Conservation (phyloP, 176 grass and related monocot genomes). For the Zea luxurians region DNA sequence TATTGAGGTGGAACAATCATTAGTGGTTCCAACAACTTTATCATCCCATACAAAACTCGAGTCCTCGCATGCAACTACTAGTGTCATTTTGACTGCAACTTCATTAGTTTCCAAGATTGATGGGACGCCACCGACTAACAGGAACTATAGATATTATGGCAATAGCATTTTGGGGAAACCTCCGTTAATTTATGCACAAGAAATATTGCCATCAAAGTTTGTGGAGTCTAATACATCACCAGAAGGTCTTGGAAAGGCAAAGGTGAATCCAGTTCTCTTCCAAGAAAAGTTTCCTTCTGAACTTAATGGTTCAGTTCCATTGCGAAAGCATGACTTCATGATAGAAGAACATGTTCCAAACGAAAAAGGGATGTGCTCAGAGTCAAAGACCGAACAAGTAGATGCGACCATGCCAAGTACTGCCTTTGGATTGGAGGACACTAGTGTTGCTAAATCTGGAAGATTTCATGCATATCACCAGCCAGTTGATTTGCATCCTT, state of each 20-base stretch:
- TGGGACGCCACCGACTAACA: constrained; percentile 5
- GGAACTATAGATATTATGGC: constrained; percentile 25
- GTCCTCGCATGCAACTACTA: not conserved
- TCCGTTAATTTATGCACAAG: constrained; percentile 31
- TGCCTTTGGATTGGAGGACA: constrained; percentile 18
- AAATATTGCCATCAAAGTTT: constrained; percentile 36
- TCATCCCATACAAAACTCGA: constrained; percentile 10
- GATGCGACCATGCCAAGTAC: not conserved
- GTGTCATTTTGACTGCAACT: not conserved
- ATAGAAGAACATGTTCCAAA: constrained; percentile 27
- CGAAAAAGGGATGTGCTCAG: constrained; percentile 6
- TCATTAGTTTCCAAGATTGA: constrained; percentile 13
- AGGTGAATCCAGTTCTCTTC: constrained; percentile 27
- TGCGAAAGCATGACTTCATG: constrained; percentile 31
- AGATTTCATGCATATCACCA: not conserved
- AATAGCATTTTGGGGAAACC: constrained; percentile 46
- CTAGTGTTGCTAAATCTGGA: constrained; percentile 23
- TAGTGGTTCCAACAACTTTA: constrained; percentile 31
- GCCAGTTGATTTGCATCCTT: constrained; percentile 11
- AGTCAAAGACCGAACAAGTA: constrained; percentile 28
- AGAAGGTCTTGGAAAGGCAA: constrained; percentile 25
- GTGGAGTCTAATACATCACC: constrained; percentile 8
- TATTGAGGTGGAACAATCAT: constrained; percentile 14
- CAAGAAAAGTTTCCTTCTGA: constrained; percentile 30
- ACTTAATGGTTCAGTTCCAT: constrained; percentile 16